Base-by-base conservation (phyloP, 2,329 filamentous ascomycete genomes). In the Pseudocercospora ulei region DNA sequence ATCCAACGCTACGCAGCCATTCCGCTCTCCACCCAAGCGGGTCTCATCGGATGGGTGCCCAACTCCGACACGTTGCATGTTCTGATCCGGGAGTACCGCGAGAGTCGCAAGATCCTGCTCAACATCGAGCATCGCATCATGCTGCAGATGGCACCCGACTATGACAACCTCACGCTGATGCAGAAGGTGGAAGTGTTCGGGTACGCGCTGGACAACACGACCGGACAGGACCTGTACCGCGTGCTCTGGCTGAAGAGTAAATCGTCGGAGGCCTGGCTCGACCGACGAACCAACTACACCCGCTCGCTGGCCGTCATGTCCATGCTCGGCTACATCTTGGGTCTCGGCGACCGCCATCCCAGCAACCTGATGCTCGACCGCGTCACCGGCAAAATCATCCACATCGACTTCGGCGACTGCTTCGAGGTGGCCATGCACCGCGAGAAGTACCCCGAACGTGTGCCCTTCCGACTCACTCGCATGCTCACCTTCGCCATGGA, bases 401-500 rank as follows among this genome's bases (percentile, higher is more conserved):
- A 99, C 60, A 96, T 98, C 54, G 90, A 99, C 68, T 98, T 98
- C 56, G 92, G 90, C 53, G 90, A 98, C 66, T 99, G 90, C 62
- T 99, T 99, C 66, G 90, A 99, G 63, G 85, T 98, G 37, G 90
- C 92, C 16, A 98, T 95, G 87, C 92, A 98, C 67, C 82, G 92
- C 52, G 92, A 99, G 64, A 98, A 98, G 62, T 99, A 95, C 58
- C 90, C 90, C 0, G 90, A 99, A 64, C 73, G 88, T 36, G 90
- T 98, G 42, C 92, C 90, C 0, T 99, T 99, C 82, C 80, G 92
- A 41, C 71, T 99, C 31, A 99, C 90, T 2, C 77, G 90, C 51
- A 99, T 99, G 90, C 76, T 98, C 64, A 99, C 92, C 0, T 98
- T 95, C 59, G 92, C 92, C 13, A 98, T 99, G 90, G 90, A 99